Evolutionary conservation across 768 basidiomycete species (phyloP).

Genomic region (Coprinopsis cinerea): DNA sequence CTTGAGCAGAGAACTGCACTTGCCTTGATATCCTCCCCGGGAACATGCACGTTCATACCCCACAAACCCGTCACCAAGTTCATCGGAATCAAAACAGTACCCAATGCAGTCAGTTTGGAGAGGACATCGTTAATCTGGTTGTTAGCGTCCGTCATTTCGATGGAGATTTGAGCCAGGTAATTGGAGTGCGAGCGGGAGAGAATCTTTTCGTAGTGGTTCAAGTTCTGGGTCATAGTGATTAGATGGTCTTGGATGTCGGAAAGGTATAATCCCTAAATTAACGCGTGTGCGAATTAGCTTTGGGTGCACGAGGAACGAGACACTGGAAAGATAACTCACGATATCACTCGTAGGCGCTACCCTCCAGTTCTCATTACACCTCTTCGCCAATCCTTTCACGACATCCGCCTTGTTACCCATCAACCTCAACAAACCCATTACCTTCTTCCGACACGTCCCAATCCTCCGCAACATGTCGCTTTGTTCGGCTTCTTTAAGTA

Average conservation of each 20-base stretch:
- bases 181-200: conserved; percentile 98
- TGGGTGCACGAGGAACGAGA: not conserved
- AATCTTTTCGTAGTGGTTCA: conserved; percentile 99
- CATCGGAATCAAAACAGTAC: conserved; percentile 96
- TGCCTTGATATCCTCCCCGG: conserved; percentile 64
- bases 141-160: conserved; percentile 99
- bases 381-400: conserved; percentile 95
- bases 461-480: conserved; percentile 97
- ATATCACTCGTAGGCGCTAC: conserved; percentile 98
- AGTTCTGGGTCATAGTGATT: conserved; percentile 99
- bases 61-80: conserved; percentile 94
- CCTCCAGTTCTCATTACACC: conserved; percentile 98
- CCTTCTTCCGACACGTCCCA: conserved; percentile 97
- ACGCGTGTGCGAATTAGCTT: not conserved
- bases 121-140: conserved; percentile 99
- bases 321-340: conserved; percentile 41
- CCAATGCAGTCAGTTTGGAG: conserved; percentile 92
- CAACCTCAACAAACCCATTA: conserved; percentile 91
- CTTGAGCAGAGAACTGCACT: conserved; percentile 13
- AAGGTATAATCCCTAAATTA: conserved; percentile 90
- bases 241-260: conserved; percentile 98
- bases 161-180: conserved; percentile 98
- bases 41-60: conserved; percentile 99
- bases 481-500: conserved; percentile 92
- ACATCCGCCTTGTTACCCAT: conserved; percentile 99